Conservation (phyloP, 176 grass and related monocot genomes). For the Triticum monococcum region DNA sequence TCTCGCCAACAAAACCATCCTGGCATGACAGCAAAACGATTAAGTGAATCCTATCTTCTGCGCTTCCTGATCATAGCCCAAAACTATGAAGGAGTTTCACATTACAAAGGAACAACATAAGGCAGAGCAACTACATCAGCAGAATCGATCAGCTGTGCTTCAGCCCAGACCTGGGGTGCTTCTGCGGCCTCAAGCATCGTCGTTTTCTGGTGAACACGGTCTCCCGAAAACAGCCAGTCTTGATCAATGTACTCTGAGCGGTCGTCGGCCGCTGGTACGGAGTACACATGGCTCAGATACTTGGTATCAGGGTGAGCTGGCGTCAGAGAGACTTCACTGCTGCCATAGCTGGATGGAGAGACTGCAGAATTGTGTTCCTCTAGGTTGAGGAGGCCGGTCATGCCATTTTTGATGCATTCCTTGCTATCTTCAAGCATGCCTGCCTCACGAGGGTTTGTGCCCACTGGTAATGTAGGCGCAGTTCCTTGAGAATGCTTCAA, state of each 20-base stretch:
- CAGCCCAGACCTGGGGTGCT: constrained; percentile 38
- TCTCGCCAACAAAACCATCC: not conserved
- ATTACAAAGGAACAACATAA: constrained; percentile 55
- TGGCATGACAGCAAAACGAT: not conserved
- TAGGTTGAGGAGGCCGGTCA: not conserved
- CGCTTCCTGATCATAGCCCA: constrained; percentile 6
- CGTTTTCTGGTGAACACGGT: constrained; percentile 20
- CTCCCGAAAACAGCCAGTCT: constrained; percentile 40
- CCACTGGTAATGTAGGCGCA: not conserved
- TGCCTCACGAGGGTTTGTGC: not conserved
- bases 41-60: not conserved
- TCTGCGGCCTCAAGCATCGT: not conserved
- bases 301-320: constrained; percentile 46
- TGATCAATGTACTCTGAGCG: constrained; percentile 33
- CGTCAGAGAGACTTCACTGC: not conserved
- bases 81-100: not conserved
- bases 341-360: constrained; percentile 3
- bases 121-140: constrained; percentile 45
- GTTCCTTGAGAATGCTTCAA: not conserved
- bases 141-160: constrained; percentile 33
- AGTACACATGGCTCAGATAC: constrained; percentile 49
- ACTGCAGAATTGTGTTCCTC: not conserved
- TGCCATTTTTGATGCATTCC: constrained; percentile 24
- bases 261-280: constrained; percentile 32
- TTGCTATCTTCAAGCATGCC: constrained; percentile 11